A percentile compares a stretch with the other conserved stretches of the same genome.
phyloP scores from a whole-genome alignment of 805 yeast species.

The Saccharomyces jurei region DNA sequence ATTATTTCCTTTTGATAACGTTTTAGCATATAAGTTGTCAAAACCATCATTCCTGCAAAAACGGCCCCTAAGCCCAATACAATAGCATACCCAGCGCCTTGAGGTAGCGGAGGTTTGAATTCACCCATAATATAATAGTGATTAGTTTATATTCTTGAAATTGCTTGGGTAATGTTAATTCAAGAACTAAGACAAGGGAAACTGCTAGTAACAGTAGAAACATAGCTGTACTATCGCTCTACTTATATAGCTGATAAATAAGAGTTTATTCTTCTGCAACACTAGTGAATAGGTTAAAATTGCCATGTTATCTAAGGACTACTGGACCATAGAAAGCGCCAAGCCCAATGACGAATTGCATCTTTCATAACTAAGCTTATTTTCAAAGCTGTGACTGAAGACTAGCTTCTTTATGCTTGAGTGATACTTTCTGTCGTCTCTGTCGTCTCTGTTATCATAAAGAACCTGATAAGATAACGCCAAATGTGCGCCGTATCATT shows the following conservation, averaged over 20 bases:
- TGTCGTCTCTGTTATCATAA: neutral
- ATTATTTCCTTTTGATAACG: constrained; percentile 79
- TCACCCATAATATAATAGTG: constrained; percentile 11
- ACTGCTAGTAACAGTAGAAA: neutral
- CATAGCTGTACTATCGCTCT: neutral
- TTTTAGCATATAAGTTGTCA: constrained; percentile 58
- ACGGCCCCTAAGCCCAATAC: constrained; percentile 82
- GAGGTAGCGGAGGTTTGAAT: constrained; percentile 40
- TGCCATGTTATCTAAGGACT: neutral
- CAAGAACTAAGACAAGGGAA: neutral
- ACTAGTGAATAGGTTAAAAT: neutral
- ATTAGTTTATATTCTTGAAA: neutral
- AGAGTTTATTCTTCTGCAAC: neutral
- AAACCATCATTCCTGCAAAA: constrained; percentile 72
- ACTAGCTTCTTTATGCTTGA: neutral
- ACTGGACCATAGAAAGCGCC: neutral
- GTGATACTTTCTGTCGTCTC: neutral
- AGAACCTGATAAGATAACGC: neutral
- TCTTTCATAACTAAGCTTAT: neutral
- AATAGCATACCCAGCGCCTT: constrained; percentile 82
- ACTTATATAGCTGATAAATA: neutral
- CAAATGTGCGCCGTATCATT: neutral
- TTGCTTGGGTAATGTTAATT: neutral
- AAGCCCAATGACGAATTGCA: neutral
- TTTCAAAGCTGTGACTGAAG: neutral